Percentiles rank a stretch among this genome's conserved stretches.
These are phyloP conservation scores for Pachyrhizus erosus DNA, from an alignment of 306 rosid species.

Conservation along the genomic window DNA sequence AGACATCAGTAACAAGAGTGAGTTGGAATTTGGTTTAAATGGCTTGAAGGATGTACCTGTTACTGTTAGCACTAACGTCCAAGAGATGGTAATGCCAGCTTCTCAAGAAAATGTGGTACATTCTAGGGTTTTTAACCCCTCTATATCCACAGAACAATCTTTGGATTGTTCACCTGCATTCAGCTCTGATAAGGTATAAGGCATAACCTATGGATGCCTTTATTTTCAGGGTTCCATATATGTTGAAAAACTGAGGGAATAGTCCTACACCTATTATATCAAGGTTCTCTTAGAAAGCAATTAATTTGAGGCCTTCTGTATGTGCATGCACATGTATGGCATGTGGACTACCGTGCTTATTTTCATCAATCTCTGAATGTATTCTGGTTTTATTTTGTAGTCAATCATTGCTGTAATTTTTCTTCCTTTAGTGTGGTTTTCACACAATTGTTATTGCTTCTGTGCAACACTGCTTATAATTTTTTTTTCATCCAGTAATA, in stretches of 20 bases:
- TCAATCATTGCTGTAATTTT: constrained; percentile 41
- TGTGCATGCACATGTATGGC: constrained; percentile 21
- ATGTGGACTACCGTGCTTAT: constrained; percentile 27
- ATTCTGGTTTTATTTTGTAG: constrained; percentile 40
- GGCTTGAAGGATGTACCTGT: constrained; percentile 44
- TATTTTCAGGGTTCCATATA: constrained; percentile 36
- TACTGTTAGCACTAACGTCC: constrained; percentile 45
- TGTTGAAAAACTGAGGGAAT: constrained; percentile 32
- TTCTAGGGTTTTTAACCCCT: constrained; percentile 44
- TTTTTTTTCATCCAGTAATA: background rate
- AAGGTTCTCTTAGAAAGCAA: constrained; percentile 37
- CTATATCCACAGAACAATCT: constrained; percentile 52
- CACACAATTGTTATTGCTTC: background rate
- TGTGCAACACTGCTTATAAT: background rate
- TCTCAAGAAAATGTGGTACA: constrained; percentile 49
- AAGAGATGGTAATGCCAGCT: constrained; percentile 42
- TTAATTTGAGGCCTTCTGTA: constrained; percentile 27
- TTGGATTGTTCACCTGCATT: constrained; percentile 48
- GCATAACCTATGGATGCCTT: constrained; percentile 41
- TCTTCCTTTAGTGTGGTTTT: constrained; percentile 17
- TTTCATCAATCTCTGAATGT: constrained; percentile 24
- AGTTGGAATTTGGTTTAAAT: constrained; percentile 44
- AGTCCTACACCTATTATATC: constrained; percentile 15
- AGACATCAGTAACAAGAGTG: constrained; percentile 38
- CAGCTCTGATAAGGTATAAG: constrained; percentile 62